These are phyloP conservation scores for Globisporangium cystogenes DNA, from an alignment of 352 stramenopile genomes.

Conservation along the genomic window DNA sequence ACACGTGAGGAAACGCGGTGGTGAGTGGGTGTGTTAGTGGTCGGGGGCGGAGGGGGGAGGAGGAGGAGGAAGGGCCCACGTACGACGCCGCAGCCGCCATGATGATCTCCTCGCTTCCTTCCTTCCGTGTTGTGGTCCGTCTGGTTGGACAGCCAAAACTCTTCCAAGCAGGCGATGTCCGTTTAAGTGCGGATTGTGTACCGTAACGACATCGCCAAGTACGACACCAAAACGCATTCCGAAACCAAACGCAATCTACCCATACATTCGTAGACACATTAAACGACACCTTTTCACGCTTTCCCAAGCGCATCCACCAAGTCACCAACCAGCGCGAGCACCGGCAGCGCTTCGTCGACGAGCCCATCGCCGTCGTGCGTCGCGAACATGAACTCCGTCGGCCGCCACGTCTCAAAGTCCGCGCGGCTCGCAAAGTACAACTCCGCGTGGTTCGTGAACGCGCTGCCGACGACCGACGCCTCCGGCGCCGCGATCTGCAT, in stretches of 20 bases:
- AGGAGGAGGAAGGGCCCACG: too few species aligned
- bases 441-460: constrained; percentile 33
- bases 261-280: too few species aligned
- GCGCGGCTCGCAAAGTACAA: constrained; percentile 29
- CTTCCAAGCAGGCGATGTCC: too few species aligned
- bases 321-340: neutral
- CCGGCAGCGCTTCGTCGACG: neutral
- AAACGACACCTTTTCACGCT: too few species aligned
- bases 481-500: constrained; percentile 23
- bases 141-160: too few species aligned
- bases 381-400: constrained; percentile 5
- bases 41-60: too few species aligned
- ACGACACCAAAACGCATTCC: neutral
- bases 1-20: too few species aligned
- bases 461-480: constrained; percentile 29
- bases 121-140: too few species aligned
- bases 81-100: constrained; percentile 7
- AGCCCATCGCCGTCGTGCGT: neutral
- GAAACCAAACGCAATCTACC: too few species aligned
- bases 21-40: too few species aligned
- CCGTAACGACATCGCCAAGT: neutral
- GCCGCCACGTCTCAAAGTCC: constrained; percentile 25
- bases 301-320: neutral
- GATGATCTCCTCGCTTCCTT: neutral
- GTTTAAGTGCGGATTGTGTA: neutral